A percentile compares a stretch with the other conserved stretches of the same genome.
These are phyloP conservation scores for Digitaria exilis DNA, from an alignment of 202 grass and related monocot species.

Conservation along the genomic window DNA sequence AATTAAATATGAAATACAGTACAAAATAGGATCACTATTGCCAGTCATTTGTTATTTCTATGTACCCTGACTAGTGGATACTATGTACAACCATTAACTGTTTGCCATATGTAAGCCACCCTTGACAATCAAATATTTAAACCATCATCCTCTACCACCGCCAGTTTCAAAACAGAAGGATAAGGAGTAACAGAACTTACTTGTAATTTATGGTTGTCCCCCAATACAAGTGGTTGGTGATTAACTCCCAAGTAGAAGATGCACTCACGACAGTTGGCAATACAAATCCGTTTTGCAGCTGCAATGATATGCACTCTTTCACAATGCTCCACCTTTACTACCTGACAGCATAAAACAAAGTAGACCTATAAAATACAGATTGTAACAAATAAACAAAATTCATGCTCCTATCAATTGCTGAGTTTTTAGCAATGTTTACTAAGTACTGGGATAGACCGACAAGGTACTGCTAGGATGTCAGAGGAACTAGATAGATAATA, in stretches of 20 bases:
- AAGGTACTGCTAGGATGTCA: too few species aligned
- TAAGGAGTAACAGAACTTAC: constrained; percentile 48
- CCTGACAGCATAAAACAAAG: constrained; percentile 57
- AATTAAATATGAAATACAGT: constrained; percentile 14
- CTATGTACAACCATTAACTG: neutral
- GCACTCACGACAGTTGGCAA: constrained; percentile 95
- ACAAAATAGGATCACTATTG: constrained; percentile 18
- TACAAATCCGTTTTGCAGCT: constrained; percentile 89
- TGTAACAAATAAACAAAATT: neutral
- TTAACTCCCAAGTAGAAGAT: constrained; percentile 93
- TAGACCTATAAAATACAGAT: too few species aligned
- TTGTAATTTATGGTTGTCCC: constrained; percentile 99
- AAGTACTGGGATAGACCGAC: too few species aligned
- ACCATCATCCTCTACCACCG: neutral
- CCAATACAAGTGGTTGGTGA: constrained; percentile 80
- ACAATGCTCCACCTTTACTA: constrained; percentile 96
- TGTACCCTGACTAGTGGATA: constrained; percentile 14
- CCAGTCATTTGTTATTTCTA: constrained; percentile 22
- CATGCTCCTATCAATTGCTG: neutral
- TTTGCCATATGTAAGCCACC: neutral
- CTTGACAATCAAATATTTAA: neutral
- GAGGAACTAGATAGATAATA: neutral
- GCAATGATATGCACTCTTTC: constrained; percentile 94
- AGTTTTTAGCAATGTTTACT: too few species aligned
- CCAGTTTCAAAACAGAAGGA: constrained; percentile 9